Evolutionary conservation across 1,284 basidiomycete species (phyloP), one percentile per base, ranked within the genome.

Genomic region (Porogramme epimiltina): DNA sequence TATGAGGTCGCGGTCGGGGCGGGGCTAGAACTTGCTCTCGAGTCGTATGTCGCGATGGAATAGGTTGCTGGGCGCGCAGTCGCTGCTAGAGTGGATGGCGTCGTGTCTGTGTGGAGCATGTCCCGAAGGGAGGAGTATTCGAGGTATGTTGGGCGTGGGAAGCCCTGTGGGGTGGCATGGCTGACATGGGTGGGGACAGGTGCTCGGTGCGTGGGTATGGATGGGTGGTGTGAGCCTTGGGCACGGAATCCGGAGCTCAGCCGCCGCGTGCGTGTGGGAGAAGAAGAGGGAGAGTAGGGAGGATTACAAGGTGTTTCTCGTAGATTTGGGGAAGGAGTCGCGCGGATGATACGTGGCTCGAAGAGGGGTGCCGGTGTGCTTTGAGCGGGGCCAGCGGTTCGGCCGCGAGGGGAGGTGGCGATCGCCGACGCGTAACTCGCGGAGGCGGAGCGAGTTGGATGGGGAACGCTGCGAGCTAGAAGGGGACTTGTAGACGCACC

Each of bases 121-220:
- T 89, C 74, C 47, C 85, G 81, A 45, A 92, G 72, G 3, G 85
- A 79, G 3, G 89, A 89, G 66, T 89, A 77, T 33, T 88, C 84
- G 44, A 92, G 78, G 67, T 92, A 92, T 2, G 81, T 66, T 2
- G 89, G 89, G 24, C 82, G 79, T 48, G 78, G 74, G 63, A 89
- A 89, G 16, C 78, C 66, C 60, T 55, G 75, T 62, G 49, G 62
- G 43, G 56, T 25, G 42, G 47, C 26, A 25, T 52, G 49, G 33
- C 37, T 31, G 15, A 45, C 49, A 49, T 51, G 46, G 18, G 42
- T 41, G 9, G 45, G 26, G 11, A 45, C 23, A 3, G 42, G 40
- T 9, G 50, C 43, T 39, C 58, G 58, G 24, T 50, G 55, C 20
- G 45, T 22, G 4, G 51, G 48, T 2, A 44, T 36, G 24, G 45